Evolutionary conservation across 306 rosid species (phyloP).

Genomic region (Canavalia gladiata): DNA sequence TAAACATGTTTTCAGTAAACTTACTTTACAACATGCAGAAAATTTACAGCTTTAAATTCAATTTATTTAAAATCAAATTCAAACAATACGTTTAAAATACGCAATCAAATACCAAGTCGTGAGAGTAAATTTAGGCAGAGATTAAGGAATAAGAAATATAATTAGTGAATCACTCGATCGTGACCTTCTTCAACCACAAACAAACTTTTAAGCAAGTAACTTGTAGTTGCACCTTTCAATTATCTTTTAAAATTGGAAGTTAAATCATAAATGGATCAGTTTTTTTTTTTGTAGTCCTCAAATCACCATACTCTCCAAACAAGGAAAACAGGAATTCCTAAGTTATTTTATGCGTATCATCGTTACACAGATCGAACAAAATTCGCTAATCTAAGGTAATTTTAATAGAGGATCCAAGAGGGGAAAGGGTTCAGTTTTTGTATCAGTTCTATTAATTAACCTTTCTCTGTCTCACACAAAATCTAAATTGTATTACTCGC

Average conservation of each 20-base stretch:
- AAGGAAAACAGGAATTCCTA: not conserved
- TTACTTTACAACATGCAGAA: not conserved
- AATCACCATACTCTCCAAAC: constrained; percentile 2
- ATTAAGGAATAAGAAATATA: constrained; percentile 16
- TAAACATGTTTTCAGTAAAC: constrained; percentile 11
- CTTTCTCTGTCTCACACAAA: not conserved
- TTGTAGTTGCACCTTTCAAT: not conserved
- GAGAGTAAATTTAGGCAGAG: constrained; percentile 8
- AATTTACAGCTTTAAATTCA: not conserved
- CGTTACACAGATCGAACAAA: not conserved
- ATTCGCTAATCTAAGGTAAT: not conserved
- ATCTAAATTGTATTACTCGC: not conserved
- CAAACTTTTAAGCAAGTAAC: constrained; percentile 16
- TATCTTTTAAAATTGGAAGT: constrained; percentile 32
- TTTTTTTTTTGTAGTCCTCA: not conserved
- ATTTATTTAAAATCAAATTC: constrained; percentile 16
- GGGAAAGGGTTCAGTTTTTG: not conserved
- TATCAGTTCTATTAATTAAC: not conserved
- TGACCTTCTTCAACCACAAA: constrained; percentile 33
- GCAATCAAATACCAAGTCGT: not conserved
- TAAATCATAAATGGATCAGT: not conserved
- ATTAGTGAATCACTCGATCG: not conserved
- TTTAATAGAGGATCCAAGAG: not conserved
- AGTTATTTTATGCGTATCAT: not conserved
- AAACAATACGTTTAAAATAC: not conserved